Conservation (phyloP, 2,329 filamentous ascomycete species). For the Pseudomassariella vexata region DNA sequence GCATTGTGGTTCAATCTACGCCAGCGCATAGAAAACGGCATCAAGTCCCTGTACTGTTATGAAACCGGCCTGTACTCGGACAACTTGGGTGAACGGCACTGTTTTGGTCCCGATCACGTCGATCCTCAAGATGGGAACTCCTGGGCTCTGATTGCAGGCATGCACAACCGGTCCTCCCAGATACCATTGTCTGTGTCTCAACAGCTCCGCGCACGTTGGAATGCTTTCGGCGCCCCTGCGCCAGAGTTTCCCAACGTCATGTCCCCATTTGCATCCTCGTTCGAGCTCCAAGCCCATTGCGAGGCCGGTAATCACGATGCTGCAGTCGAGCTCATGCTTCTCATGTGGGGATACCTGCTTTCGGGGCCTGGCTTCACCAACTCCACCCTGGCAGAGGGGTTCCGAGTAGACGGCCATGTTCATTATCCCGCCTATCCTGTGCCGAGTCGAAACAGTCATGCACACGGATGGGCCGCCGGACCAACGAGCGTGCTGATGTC, state of each 20-base stretch:
- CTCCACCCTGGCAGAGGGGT: slow-evolving; percentile 35
- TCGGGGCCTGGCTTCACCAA: slow-evolving; percentile 33
- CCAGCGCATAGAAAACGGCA: slow-evolving; percentile 12
- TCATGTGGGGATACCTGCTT: slow-evolving; percentile 34
- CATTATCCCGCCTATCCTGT: slow-evolving; percentile 26
- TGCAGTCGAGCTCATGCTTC: slow-evolving; percentile 35
- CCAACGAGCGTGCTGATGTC: slow-evolving; percentile 25
- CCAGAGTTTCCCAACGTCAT: slow-evolving; percentile 14
- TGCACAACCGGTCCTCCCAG: slow-evolving; percentile 8
- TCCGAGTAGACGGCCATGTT: slow-evolving; percentile 27
- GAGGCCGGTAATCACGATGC: slow-evolving; percentile 27
- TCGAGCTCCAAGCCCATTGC: slow-evolving; percentile 24
- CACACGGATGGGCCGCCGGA: slow-evolving; percentile 29
- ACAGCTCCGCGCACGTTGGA: slow-evolving; percentile 34
- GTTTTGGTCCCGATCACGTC: slow-evolving; percentile 19
- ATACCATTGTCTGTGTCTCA: slow-evolving; percentile 24
- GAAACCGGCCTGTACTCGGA: slow-evolving; percentile 11
- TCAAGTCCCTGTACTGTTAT: slow-evolving; percentile 16
- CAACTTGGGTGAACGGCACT: slow-evolving; percentile 13
- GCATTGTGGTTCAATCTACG: slow-evolving; percentile 10
- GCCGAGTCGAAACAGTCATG: slow-evolving; percentile 25
- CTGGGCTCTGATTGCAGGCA: slow-evolving; percentile 11
- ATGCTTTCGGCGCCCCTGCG: slow-evolving; percentile 36
- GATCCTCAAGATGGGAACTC: slow-evolving; percentile 14
- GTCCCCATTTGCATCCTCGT: slow-evolving; percentile 12